These are phyloP conservation scores for Penicillium atrosanguineum DNA, from an alignment of 495 filamentous ascomycete species.

Conservation along the genomic window DNA sequence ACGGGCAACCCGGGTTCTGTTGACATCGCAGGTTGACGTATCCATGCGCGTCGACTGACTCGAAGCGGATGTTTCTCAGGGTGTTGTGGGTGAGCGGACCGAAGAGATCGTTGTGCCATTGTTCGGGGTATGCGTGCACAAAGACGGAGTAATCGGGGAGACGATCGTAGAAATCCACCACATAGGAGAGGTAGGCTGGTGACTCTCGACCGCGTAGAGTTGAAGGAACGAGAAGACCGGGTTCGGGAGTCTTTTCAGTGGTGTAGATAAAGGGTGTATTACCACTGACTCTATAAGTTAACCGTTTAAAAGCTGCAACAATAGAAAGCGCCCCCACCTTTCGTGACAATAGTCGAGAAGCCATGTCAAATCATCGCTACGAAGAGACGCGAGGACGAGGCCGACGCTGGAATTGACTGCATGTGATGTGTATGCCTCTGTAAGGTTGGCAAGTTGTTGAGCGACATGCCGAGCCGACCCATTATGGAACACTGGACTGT, in stretches of 20 bases:
- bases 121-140: constrained; percentile 38
- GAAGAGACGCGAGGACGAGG: constrained; percentile 11
- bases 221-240: constrained; percentile 27
- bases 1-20: constrained; percentile 38
- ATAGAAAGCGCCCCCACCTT: background rate
- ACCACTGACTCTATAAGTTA: constrained; percentile 7
- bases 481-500: background rate
- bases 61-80: constrained; percentile 31
- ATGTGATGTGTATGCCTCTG: constrained; percentile 6
- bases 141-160: constrained; percentile 40
- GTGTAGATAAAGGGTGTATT: constrained; percentile 39
- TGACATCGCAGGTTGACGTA: constrained; percentile 45
- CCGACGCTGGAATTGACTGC: constrained; percentile 11
- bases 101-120: constrained; percentile 47
- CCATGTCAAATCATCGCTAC: constrained; percentile 14
- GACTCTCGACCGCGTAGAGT: constrained; percentile 39
- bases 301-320: background rate
- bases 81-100: constrained; percentile 28
- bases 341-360: constrained; percentile 14
- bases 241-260: constrained; percentile 29
- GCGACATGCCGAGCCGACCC: background rate
- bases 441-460: constrained; percentile 3
- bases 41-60: constrained; percentile 37
- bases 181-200: constrained; percentile 40
- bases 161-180: constrained; percentile 37